Conservation (phyloP, 306 rosid species). For the Fragaria vesca region DNA sequence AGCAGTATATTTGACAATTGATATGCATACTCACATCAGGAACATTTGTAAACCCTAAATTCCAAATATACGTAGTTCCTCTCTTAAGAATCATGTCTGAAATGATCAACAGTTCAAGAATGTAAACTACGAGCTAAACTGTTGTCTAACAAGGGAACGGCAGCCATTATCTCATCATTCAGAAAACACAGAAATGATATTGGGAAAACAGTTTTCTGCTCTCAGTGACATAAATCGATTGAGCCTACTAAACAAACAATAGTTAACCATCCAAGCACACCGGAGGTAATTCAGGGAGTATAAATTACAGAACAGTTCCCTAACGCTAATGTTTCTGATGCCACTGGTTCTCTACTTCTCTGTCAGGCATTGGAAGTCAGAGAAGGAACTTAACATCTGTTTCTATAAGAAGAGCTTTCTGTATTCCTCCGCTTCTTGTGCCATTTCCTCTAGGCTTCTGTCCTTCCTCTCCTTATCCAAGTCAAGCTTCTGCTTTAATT, state of each 20-base stretch:
- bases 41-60: too few relatives aligned
- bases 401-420: constrained; percentile 59
- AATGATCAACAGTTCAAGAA: neutral
- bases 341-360: neutral
- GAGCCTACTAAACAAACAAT: neutral
- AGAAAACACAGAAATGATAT: neutral
- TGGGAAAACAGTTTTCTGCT: neutral
- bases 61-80: too few relatives aligned
- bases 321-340: neutral
- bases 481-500: constrained; percentile 71
- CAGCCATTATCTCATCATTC: neutral
- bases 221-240: neutral
- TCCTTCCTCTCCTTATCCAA: constrained; percentile 79
- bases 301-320: neutral
- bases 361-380: neutral
- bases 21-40: too few relatives aligned
- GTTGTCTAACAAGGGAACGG: neutral
- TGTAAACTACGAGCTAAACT: neutral
- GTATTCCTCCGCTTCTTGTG: constrained; percentile 77
- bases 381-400: neutral
- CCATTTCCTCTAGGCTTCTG: constrained; percentile 74
- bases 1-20: too few relatives aligned
- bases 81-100: neutral
- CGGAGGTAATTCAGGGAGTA: neutral
- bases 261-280: neutral